Base-by-base conservation (phyloP, 345 rosid genomes). In the Dovyalis caffra region DNA sequence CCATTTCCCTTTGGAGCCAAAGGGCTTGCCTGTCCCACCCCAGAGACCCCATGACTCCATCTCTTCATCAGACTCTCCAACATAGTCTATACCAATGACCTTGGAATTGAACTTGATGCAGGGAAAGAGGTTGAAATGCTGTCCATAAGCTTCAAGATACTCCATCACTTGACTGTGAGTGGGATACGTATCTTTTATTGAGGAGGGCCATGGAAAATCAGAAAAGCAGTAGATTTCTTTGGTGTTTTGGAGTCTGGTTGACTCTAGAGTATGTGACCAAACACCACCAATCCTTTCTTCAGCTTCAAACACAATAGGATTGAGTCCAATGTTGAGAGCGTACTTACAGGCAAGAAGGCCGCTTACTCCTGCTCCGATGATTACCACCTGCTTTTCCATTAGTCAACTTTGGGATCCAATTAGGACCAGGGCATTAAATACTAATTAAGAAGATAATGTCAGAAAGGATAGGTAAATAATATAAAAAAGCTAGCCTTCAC, bases 331-430 rank as follows among this genome's bases (percentile, higher is more conserved):
- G 38, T 71, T 62, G 29, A 82, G 58, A 8, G 7, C 16, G 69
- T 81, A 69, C 74, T 83, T 82, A 43, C 83, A 84, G 20, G 89
- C 85, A 4, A 82, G 57, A n/a, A 86, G 86, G 29, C 89, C 89
- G 34, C 90, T 84, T 3, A 72, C 31, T 18, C 87, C 85, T 5
- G 85, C 86, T 73, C 87, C 87, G 4, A 80, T 68, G 25, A 86
- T 84, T 1, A 56, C 86, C 0, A 86, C 70, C 66, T 77, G 60
- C 11, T 62, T 82, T 68, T 80, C 83, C 87, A 81, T 86, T 51
- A 0, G n/a, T 49, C 56, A 0, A 49, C 56, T 20, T 8, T 16
- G 56, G 18, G 23, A 6, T 49, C n/a, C 56, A 2, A 5, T 49
- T 6, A 49, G 56, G 56, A 6, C 18, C 9, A 20, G 2, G 6